Conservation (phyloP, 2,329 filamentous ascomycete species). For the Arthrobotrys pseudoclavata region DNA sequence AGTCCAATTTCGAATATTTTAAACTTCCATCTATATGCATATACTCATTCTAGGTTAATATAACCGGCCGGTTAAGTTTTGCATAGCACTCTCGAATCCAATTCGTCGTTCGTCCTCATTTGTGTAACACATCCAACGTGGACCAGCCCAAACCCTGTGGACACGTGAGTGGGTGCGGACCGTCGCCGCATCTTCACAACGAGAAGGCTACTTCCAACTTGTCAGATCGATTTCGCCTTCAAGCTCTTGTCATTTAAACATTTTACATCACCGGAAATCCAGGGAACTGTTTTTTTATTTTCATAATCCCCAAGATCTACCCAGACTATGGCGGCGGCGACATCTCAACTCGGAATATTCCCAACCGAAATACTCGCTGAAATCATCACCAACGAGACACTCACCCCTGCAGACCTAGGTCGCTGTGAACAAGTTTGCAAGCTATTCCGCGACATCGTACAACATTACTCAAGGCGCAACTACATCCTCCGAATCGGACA, state of each 20-base stretch:
- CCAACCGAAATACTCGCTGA: slow-evolving; percentile 33
- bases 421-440: slow-evolving; percentile 21
- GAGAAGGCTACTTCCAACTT: slow-evolving; percentile 1
- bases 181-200: slow-evolving; percentile 13
- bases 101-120: background rate
- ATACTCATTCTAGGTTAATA: background rate
- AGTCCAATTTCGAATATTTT: too few relatives aligned
- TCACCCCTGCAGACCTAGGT: slow-evolving; percentile 20
- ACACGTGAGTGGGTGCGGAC: slow-evolving; percentile 20
- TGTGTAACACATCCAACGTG: slow-evolving; percentile 22
- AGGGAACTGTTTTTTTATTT: background rate
- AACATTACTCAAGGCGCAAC: slow-evolving; percentile 9
- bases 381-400: slow-evolving; percentile 8
- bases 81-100: background rate
- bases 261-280: background rate
- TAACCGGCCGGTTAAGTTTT: background rate
- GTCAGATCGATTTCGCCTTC: background rate
- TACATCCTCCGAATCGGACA: slow-evolving; percentile 30
- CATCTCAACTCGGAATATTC: background rate
- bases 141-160: background rate
- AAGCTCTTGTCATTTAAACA: background rate
- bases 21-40: background rate
- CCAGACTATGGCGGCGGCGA: background rate
- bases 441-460: slow-evolving; percentile 13
- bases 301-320: background rate